These are phyloP conservation scores for Exophiala alcalophila DNA, from an alignment of 2,329 filamentous ascomycete genomes.

Conservation along the genomic window DNA sequence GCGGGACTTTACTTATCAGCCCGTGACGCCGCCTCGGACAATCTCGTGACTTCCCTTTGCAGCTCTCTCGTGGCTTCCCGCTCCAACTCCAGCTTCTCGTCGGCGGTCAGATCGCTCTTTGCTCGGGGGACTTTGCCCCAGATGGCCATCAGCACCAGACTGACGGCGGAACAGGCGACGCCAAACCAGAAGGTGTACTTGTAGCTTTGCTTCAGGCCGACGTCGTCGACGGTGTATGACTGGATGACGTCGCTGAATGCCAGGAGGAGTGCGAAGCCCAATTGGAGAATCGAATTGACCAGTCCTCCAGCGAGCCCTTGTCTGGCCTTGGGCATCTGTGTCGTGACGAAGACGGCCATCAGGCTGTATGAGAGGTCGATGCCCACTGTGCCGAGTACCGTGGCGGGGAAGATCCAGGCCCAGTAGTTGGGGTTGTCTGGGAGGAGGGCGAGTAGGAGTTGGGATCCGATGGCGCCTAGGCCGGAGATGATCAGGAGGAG, in stretches of 20 bases:
- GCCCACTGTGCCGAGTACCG: constrained; percentile 64
- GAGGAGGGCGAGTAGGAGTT: constrained; percentile 63
- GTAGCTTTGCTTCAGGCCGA: constrained; percentile 53
- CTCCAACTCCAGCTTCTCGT: constrained; percentile 48
- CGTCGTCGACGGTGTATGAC: constrained; percentile 45
- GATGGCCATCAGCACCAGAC: constrained; percentile 51
- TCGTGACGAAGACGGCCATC: constrained; percentile 74
- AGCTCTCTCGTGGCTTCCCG: constrained; percentile 27
- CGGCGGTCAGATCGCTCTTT: constrained; percentile 56
- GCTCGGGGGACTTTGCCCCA: constrained; percentile 57
- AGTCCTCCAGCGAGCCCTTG: constrained; percentile 71
- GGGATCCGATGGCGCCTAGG: constrained; percentile 56
- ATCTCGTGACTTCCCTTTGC: no score
- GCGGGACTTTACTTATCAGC: no score
- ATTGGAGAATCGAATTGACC: constrained; percentile 67
- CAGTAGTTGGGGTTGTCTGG: constrained; percentile 62
- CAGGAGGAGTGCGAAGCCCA: constrained; percentile 69
- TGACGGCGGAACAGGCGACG: constrained; percentile 53
- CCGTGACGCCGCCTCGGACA: no score
- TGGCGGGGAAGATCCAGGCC: constrained; percentile 67
- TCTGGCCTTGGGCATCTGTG: constrained; percentile 61
- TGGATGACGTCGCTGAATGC: constrained; percentile 65
- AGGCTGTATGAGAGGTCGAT: constrained; percentile 75
- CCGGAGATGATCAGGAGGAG: constrained; percentile 62
- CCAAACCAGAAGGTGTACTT: constrained; percentile 57